Base-by-base conservation (phyloP, 306 rosid genomes). In the Sindora glabra region DNA sequence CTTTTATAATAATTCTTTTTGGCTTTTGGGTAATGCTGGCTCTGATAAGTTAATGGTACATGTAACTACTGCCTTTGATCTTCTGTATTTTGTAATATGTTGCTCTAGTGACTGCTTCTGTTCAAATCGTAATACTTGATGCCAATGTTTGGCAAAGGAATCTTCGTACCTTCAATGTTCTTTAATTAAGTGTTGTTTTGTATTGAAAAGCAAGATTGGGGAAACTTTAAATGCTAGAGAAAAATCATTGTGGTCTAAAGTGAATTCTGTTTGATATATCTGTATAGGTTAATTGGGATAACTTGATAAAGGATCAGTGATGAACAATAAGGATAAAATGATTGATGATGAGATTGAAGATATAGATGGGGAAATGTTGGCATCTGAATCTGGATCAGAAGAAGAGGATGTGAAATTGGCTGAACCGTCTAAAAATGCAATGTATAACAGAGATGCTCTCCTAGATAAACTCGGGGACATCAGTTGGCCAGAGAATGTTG, bases 401-500 rank as follows among this genome's bases (percentile, higher is more conserved):
- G 89, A 67, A 0, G 94, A 70, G 7, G 86, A 84, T 44, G 77
- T 87, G 56, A 81, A 71, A 67, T 68, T 73, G 77, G 1, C 76
- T 8, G 89, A 80, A 19, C 87, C 97, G 1, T 81, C 94, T 2
- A 79, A 83, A 74, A 85, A 7, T 10, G 94, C 97, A 6, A 56
- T 78, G 4, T 62, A 79, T 65, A 85, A 87, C 72, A 74, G 72
- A 14, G 89, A 90, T 9, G 97, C 84, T 34, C 58, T 90, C 44
- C 68, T 83, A 4, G 97, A 90, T 51, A 90, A 87, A 71, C 95
- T 87, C 55, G 96, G 82, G n/a, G 97, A 90, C 73, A 78, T 85
- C 42, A 77, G 84, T 61, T 90, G 90, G 89, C 95, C 97, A 1
- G 91, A 85, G 59, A 75, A 83, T 25, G 80, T 62, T 2, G 94